phyloP scores from a whole-genome alignment of 2,329 filamentous ascomycete species.

The Lachnellula arida region DNA sequence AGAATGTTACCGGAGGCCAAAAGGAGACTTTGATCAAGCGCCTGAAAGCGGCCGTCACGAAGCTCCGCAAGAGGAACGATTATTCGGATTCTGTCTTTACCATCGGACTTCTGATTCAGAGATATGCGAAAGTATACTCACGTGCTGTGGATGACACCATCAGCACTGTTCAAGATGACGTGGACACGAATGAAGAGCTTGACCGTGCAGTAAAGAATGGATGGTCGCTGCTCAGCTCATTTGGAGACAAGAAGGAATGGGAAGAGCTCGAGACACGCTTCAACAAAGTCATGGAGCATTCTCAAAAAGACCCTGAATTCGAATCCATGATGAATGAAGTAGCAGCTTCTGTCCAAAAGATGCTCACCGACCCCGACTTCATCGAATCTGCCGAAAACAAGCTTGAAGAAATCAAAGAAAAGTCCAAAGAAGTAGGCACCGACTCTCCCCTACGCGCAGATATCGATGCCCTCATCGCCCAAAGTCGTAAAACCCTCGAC shows the following conservation, averaged over 20 bases:
- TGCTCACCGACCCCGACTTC: conserved; percentile 82
- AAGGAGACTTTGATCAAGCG: conserved; percentile 68
- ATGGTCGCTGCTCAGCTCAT: conserved; percentile 74
- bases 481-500: conserved; percentile 61
- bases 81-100: conserved; percentile 85
- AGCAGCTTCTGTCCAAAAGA: conserved; percentile 69
- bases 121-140: conserved; percentile 75
- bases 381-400: conserved; percentile 63
- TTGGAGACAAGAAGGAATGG: conserved; percentile 74
- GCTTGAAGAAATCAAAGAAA: conserved; percentile 46
- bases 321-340: conserved; percentile 71
- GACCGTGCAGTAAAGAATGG: conserved; percentile 74
- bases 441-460: conserved; percentile 68
- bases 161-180: conserved; percentile 62
- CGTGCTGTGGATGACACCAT: conserved; percentile 64
- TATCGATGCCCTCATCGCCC: conserved; percentile 65
- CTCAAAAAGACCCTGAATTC: conserved; percentile 74
- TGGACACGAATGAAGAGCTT: conserved; percentile 68
- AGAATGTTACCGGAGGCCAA: conserved; percentile 69
- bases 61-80: conserved; percentile 70
- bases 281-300: conserved; percentile 66
- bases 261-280: conserved; percentile 65
- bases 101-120: conserved; percentile 67
- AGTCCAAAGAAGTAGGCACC: conserved; percentile 58
- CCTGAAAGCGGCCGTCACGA: conserved; percentile 69